These are phyloP conservation scores for Biscogniauxia mediterranea DNA, from an alignment of 2,329 filamentous ascomycete genomes.

Conservation along the genomic window DNA sequence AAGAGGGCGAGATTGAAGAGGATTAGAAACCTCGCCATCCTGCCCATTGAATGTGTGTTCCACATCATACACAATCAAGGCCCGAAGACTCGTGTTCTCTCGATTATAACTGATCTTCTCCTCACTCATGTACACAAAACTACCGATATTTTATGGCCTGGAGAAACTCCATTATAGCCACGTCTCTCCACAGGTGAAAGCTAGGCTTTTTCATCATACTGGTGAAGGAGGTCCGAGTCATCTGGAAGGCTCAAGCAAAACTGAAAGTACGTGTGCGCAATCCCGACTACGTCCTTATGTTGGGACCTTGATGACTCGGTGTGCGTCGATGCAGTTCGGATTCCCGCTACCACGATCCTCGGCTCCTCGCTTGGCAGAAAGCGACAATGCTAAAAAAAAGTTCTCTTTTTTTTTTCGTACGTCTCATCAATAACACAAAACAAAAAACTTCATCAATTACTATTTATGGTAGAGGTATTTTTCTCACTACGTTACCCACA, in stretches of 20 bases:
- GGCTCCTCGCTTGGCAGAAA: slow-evolving; percentile 1
- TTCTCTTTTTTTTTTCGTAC: slow-evolving; percentile 6
- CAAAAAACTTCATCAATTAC: slow-evolving; percentile 1
- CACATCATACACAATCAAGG: neutral
- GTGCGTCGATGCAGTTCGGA: slow-evolving; percentile 23
- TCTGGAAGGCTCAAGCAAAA: slow-evolving; percentile 3
- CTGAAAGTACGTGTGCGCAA: slow-evolving; percentile 28
- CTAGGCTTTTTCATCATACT: neutral
- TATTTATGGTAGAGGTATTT: slow-evolving; percentile 2
- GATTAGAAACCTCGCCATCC: slow-evolving; percentile 41
- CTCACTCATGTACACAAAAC: neutral
- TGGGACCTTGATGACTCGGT: slow-evolving; percentile 26
- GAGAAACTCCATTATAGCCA: neutral
- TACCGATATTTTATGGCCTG: neutral
- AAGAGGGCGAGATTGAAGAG: slow-evolving; percentile 98
- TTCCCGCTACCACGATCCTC: neutral
- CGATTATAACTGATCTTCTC: neutral
- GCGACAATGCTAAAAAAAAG: slow-evolving; percentile 1
- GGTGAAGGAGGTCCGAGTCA: neutral
- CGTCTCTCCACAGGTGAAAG: neutral
- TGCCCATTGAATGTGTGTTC: slow-evolving; percentile 2
- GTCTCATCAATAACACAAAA: slow-evolving; percentile 7
- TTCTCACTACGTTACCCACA: slow-evolving; percentile 14
- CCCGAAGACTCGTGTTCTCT: neutral
- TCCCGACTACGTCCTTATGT: slow-evolving; percentile 24